phyloP scores from a whole-genome alignment of 2,329 filamentous ascomycete genomes.

The Scedosporium dehoogii region DNA sequence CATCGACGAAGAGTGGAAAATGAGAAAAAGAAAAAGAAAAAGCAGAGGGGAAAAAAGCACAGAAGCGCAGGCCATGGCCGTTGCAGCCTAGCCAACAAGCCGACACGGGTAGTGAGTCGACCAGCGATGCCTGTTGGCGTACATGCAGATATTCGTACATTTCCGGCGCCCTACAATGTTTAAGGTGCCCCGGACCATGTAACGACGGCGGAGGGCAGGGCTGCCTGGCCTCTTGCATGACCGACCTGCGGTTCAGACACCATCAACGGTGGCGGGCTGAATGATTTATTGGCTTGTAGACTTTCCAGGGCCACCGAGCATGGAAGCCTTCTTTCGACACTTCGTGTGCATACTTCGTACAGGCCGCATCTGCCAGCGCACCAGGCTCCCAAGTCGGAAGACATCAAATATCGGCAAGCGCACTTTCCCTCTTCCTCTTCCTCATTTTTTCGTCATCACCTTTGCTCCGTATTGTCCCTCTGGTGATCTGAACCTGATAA shows the following conservation, averaged over 20 bases:
- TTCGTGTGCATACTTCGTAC: not conserved
- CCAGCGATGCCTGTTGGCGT: not conserved
- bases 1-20: too few species aligned
- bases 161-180: not conserved
- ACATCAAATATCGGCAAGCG: not conserved
- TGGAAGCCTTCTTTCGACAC: not conserved
- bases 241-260: not conserved
- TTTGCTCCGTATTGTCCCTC: not conserved
- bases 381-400: not conserved
- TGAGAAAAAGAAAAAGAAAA: too few species aligned
- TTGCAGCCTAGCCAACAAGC: not conserved
- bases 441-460: not conserved
- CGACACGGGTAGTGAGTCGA: not conserved
- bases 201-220: not conserved
- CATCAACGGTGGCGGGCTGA: not conserved
- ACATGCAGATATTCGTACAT: not conserved
- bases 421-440: not conserved
- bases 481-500: not conserved
- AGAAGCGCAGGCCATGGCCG: not conserved
- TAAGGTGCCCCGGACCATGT: not conserved
- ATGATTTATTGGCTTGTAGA: not conserved
- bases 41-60: not conserved
- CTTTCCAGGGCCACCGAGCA: not conserved
- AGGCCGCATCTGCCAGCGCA: not conserved
- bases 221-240: not conserved